These are phyloP conservation scores for Besnoitia besnoiti DNA, from an alignment of 169 alveolate species.

Conservation along the genomic window DNA sequence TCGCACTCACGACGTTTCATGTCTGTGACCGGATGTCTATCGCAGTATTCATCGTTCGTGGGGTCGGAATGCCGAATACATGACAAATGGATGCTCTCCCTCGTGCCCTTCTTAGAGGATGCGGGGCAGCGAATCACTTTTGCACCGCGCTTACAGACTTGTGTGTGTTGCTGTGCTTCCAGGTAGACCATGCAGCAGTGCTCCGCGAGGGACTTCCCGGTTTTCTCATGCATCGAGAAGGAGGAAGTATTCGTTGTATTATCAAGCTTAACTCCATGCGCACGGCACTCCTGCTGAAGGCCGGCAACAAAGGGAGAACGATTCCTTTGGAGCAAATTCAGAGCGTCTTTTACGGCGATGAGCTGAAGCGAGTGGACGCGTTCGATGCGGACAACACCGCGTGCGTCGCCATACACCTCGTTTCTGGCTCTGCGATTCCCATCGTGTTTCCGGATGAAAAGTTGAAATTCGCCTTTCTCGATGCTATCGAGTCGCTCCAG, in stretches of 20 bases:
- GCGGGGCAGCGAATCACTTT: no score
- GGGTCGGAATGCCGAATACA: no score
- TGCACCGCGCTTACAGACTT: no score
- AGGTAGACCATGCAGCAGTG: constrained; percentile 2
- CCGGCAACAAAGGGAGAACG: neutral
- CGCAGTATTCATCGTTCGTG: no score
- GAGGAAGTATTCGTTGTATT: neutral
- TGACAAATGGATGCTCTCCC: no score
- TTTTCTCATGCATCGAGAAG: neutral
- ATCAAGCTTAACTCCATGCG: neutral
- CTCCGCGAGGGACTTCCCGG: neutral
- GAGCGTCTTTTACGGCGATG: constrained; percentile 4
- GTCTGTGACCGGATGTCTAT: no score
- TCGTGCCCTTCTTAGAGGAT: no score
- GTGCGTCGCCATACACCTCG: constrained; percentile 14
- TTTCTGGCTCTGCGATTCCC: constrained; percentile 30
- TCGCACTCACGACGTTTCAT: no score
- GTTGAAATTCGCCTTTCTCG: neutral
- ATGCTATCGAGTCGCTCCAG: neutral
- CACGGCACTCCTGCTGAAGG: constrained; percentile 2
- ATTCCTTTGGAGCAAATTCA: constrained; percentile 7
- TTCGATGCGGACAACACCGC: constrained; percentile 30
- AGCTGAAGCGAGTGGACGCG: constrained; percentile 21
- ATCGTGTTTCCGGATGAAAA: neutral
- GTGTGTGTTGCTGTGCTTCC: no score